Evolutionary conservation across 2,329 filamentous ascomycete genomes (phyloP).

Genomic region (Arachnomyces sp.): DNA sequence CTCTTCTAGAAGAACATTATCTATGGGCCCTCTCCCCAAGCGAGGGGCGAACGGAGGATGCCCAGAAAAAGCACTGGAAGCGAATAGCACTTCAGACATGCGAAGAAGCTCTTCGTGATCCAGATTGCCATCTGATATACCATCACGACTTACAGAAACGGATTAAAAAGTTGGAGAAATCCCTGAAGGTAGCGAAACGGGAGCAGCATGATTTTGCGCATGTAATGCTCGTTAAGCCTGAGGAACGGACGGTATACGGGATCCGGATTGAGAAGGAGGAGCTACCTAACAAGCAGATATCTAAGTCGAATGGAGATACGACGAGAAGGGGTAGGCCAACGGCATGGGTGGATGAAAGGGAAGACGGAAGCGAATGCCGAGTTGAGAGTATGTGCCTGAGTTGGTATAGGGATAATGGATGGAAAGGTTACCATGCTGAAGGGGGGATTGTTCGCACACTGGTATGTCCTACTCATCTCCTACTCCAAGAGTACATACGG

Average conservation of each 20-base stretch:
- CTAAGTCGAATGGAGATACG: slow-evolving; percentile 10
- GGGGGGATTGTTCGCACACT: slow-evolving; percentile 87
- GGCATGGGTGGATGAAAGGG: slow-evolving; percentile 73
- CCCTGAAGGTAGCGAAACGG: slow-evolving; percentile 70
- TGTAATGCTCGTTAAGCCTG: slow-evolving; percentile 65
- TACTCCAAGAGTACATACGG: not conserved
- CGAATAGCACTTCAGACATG: slow-evolving; percentile 69
- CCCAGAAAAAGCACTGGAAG: slow-evolving; percentile 76
- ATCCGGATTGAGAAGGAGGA: slow-evolving; percentile 63
- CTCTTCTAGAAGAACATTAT: slow-evolving; percentile 89
- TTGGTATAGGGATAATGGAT: slow-evolving; percentile 71
- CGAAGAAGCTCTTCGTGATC: slow-evolving; percentile 77
- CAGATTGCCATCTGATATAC: slow-evolving; percentile 81
- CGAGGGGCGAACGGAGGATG: slow-evolving; percentile 43
- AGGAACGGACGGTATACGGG: slow-evolving; percentile 67
- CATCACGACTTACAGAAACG: slow-evolving; percentile 94
- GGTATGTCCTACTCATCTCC: slow-evolving; percentile 18
- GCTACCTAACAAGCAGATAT: slow-evolving; percentile 16
- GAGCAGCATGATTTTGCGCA: slow-evolving; percentile 90
- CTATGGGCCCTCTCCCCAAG: slow-evolving; percentile 57
- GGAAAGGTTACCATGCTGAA: slow-evolving; percentile 92
- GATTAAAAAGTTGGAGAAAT: slow-evolving; percentile 80
- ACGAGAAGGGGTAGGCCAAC: slow-evolving; percentile 48
- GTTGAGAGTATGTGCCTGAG: slow-evolving; percentile 94
- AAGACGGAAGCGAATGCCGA: slow-evolving; percentile 63